Evolutionary conservation across 805 yeast genomes (phyloP).

Genomic region (Yarrowia sp.): DNA sequence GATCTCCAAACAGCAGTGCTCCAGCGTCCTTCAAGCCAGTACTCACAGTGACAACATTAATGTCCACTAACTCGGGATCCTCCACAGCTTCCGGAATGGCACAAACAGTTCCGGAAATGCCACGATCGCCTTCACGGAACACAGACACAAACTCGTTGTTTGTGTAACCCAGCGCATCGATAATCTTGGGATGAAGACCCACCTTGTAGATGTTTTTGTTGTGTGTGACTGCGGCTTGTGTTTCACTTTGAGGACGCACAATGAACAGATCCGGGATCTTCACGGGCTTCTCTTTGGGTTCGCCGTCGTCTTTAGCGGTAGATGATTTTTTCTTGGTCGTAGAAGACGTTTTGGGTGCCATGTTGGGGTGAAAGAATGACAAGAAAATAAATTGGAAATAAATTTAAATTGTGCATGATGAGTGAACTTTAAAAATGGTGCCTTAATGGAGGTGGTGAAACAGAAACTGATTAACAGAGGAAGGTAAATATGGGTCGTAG

Average conservation of each 20-base stretch:
- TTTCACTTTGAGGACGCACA: conserved; percentile 11
- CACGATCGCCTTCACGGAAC: conserved; percentile 18
- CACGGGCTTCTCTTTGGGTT: conserved; percentile 2
- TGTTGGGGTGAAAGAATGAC: not conserved
- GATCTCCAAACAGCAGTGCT: conserved; percentile 51
- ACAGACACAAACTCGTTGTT: conserved; percentile 13
- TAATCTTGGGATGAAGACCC: conserved; percentile 12
- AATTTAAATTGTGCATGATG: not conserved
- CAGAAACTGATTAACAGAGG: too few relatives aligned
- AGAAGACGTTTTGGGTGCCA: conserved; percentile 20
- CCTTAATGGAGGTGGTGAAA: not conserved
- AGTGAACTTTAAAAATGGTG: not conserved
- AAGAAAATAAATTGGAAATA: not conserved
- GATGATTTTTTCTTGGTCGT: conserved; percentile 12
- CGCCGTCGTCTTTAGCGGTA: conserved; percentile 11
- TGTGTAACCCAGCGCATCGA: conserved; percentile 5
- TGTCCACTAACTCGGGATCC: conserved; percentile 29
- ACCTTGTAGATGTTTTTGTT: conserved; percentile 18
- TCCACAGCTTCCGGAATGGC: conserved; percentile 30
- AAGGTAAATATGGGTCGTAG: not conserved
- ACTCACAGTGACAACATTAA: conserved; percentile 36
- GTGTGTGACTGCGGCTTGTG: conserved; percentile 10
- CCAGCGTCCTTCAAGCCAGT: conserved; percentile 43
- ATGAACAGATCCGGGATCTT: conserved; percentile 24
- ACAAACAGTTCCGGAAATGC: conserved; percentile 1